Conservation (phyloP, 305 asterid species). For the Rubia occidens region DNA sequence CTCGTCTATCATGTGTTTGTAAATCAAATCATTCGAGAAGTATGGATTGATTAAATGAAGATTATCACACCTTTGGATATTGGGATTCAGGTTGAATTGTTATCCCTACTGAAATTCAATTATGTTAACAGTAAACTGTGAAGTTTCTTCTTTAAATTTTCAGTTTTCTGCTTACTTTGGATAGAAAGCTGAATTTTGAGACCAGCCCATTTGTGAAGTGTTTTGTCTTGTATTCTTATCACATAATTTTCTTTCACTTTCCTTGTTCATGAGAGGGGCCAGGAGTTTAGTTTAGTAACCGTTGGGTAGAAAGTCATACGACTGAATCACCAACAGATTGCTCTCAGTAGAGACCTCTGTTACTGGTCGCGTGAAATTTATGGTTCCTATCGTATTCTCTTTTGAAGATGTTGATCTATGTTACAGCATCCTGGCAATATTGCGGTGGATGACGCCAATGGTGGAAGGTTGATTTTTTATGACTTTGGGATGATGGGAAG, state of each 20-base stretch:
- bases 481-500: constrained; percentile 99
- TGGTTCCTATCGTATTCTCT: not conserved
- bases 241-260: not conserved
- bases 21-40: not conserved
- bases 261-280: not conserved
- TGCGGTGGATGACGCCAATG: constrained; percentile 95
- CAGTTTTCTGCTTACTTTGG: not conserved
- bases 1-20: not conserved
- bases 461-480: constrained; percentile 90
- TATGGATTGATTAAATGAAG: not conserved
- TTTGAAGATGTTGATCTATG: constrained; percentile 13
- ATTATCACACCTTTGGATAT: not conserved
- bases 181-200: not conserved
- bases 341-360: not conserved
- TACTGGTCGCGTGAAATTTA: not conserved
- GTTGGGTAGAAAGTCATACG: not conserved
- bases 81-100: not conserved
- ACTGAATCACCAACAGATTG: not conserved
- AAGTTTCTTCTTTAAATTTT: not conserved
- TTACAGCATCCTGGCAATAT: constrained; percentile 96
- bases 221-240: not conserved
- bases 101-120: not conserved
- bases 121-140: not conserved
- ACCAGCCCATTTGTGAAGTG: not conserved
- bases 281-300: not conserved